Conservation (phyloP, 352 stramenopile species). For the Phytophthora nicotianae region DNA sequence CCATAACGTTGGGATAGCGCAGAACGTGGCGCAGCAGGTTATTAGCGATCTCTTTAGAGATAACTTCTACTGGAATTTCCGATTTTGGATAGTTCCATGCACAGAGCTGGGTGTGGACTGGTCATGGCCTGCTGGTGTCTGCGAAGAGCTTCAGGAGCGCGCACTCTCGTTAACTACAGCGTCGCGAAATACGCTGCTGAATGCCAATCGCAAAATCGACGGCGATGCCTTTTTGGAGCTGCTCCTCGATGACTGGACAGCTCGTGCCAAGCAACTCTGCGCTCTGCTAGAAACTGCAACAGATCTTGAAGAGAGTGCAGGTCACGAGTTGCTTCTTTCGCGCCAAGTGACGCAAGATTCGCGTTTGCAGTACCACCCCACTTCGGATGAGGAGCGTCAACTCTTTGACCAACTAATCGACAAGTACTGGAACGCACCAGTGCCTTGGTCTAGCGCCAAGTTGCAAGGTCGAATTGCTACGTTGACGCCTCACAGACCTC, state of each 20-base stretch:
- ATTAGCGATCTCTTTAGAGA: slow-evolving; percentile 73
- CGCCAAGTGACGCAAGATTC: slow-evolving; percentile 48
- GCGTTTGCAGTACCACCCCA: slow-evolving; percentile 45
- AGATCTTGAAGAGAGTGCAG: slow-evolving; percentile 53
- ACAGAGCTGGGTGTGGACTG: slow-evolving; percentile 60
- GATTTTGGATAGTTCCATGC: slow-evolving; percentile 71
- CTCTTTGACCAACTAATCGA: slow-evolving; percentile 66
- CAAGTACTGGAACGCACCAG: slow-evolving; percentile 72
- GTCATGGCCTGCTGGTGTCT: slow-evolving; percentile 52
- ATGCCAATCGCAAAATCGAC: slow-evolving; percentile 74
- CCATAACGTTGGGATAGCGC: slow-evolving; percentile 67
- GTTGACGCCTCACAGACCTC: slow-evolving; percentile 25
- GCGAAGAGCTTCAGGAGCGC: slow-evolving; percentile 69
- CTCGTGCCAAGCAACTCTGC: slow-evolving; percentile 52
- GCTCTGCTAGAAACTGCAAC: slow-evolving; percentile 63
- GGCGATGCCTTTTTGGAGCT: slow-evolving; percentile 74
- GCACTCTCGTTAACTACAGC: slow-evolving; percentile 43
- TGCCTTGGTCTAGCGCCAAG: slow-evolving; percentile 51
- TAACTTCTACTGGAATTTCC: slow-evolving; percentile 82
- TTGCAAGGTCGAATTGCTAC: slow-evolving; percentile 44
- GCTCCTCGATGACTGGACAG: slow-evolving; percentile 66
- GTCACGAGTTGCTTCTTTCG: slow-evolving; percentile 29
- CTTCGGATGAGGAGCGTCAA: slow-evolving; percentile 37
- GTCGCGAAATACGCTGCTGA: slow-evolving; percentile 59
- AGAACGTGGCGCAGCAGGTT: slow-evolving; percentile 59